Conservation (phyloP, 1,139 yeast genomes). For the Sugiyamaella japonica region DNA sequence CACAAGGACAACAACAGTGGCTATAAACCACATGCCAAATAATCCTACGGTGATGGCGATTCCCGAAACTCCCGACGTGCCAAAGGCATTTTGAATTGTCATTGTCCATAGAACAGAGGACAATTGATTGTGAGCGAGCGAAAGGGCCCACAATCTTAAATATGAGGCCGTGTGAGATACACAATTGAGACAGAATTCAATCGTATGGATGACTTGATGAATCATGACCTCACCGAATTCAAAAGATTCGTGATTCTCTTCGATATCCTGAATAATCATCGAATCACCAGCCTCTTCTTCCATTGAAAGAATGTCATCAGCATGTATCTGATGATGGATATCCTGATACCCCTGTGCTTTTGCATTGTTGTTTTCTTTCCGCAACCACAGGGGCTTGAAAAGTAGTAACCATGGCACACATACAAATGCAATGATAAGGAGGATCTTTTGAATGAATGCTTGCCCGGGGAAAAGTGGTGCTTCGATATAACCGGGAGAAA, state of each 20-base stretch:
- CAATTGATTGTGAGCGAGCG: conserved; percentile 95
- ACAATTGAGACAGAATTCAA: conserved; percentile 95
- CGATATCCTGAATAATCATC: conserved; percentile 34
- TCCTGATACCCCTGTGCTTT: conserved; percentile 38
- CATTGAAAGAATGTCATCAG: conserved; percentile 26
- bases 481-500: conserved; percentile 87
- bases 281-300: conserved; percentile 31
- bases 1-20: conserved; percentile 88
- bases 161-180: conserved; percentile 98
- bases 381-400: conserved; percentile 77
- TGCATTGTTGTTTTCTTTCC: conserved; percentile 45
- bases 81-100: conserved; percentile 87
- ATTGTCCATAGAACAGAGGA: conserved; percentile 94
- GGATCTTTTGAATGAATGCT: conserved; percentile 68
- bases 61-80: conserved; percentile 67
- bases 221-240: conserved; percentile 92
- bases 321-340: conserved; percentile 28
- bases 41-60: conserved; percentile 70
- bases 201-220: conserved; percentile 97
- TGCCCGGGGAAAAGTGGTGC: conserved; percentile 86
- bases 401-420: conserved; percentile 95
- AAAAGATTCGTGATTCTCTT: conserved; percentile 50
- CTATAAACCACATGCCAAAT: conserved; percentile 92
- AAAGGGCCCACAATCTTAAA: conserved; percentile 93
- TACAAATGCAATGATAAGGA: conserved; percentile 72